Evolutionary conservation across 768 basidiomycete species (phyloP).

Genomic region (Fomitopsis pulvina): DNA sequence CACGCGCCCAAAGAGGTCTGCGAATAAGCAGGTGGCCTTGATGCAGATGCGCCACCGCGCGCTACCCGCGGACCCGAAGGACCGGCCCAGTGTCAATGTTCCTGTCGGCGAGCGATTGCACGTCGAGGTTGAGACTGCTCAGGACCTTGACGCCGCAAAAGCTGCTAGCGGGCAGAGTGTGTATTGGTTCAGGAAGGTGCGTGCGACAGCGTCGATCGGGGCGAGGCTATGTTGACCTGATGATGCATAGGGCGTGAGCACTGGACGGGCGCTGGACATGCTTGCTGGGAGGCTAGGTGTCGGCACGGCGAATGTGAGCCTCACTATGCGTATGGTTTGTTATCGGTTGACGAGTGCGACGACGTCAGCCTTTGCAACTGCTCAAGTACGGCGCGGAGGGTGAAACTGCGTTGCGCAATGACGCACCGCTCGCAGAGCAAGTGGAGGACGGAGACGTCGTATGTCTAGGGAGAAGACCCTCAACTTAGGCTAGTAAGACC

Average conservation of each 20-base stretch:
- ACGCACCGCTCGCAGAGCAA: not conserved
- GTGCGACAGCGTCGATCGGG: not conserved
- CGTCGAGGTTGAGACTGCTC: slow-evolving; percentile 35
- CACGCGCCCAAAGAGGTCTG: slow-evolving; percentile 38
- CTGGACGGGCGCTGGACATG: slow-evolving; percentile 61
- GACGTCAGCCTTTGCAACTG: slow-evolving; percentile 37
- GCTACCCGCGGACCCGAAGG: slow-evolving; percentile 52
- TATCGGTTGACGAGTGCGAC: not conserved
- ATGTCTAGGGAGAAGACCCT: not conserved
- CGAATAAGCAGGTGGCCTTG: slow-evolving; percentile 51
- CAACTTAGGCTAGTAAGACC: no score
- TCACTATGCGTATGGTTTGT: not conserved
- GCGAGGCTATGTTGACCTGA: not conserved
- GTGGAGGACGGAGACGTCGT: not conserved
- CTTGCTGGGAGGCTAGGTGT: slow-evolving; percentile 16
- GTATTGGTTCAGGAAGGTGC: slow-evolving; percentile 1
- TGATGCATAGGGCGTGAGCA: slow-evolving; percentile 37
- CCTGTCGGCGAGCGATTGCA: slow-evolving; percentile 54
- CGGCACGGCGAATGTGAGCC: not conserved
- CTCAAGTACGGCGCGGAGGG: slow-evolving; percentile 1
- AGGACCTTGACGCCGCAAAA: not conserved
- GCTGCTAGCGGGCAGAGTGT: not conserved
- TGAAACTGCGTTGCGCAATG: not conserved
- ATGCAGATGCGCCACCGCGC: slow-evolving; percentile 77
- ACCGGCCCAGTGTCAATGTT: slow-evolving; percentile 36